Percentiles rank a stretch among this genome's conserved stretches.
These are phyloP conservation scores for Glaciozyma martinii DNA, from an alignment of 768 basidiomycete species.

Conservation along the genomic window DNA sequence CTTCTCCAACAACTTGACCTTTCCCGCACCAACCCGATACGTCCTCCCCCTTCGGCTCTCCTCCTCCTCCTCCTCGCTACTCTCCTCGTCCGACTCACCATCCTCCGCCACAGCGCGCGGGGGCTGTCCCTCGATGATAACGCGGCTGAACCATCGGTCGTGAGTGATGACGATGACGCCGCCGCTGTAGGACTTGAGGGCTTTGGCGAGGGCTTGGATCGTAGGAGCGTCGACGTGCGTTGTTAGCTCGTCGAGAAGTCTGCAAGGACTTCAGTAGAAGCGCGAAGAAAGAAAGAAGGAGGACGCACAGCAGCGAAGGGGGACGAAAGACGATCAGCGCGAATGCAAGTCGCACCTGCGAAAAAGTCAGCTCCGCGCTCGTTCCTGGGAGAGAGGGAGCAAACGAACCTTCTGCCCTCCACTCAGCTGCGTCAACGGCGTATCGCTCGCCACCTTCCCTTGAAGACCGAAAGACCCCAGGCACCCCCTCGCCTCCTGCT, in stretches of 20 bases:
- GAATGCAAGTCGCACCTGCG: conserved; percentile 53
- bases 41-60: conserved; percentile 25
- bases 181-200: conserved; percentile 50
- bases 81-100: conserved; percentile 33
- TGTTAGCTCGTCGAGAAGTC: conserved; percentile 51
- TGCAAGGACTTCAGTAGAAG: conserved; percentile 38
- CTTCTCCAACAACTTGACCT: conserved; percentile 34
- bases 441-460: conserved; percentile 44
- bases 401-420: conserved; percentile 50
- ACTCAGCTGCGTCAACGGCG: conserved; percentile 46
- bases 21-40: conserved; percentile 34
- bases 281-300: background rate
- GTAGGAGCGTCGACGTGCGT: conserved; percentile 61
- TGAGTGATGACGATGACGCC: conserved; percentile 59
- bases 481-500: conserved; percentile 44
- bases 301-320: conserved; percentile 42
- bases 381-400: too few relatives aligned
- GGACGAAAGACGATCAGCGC: conserved; percentile 50
- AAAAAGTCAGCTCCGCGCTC: background rate
- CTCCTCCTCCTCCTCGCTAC: conserved; percentile 28
- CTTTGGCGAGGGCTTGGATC: conserved; percentile 50
- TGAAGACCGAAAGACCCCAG: conserved; percentile 46
- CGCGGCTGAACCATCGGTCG: conserved; percentile 43
- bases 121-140: conserved; percentile 35
- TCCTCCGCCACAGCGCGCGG: conserved; percentile 21